Evolutionary conservation across 345 rosid species (phyloP), one percentile per base, ranked within the genome.

Genomic region (Lepidium aucheri): DNA sequence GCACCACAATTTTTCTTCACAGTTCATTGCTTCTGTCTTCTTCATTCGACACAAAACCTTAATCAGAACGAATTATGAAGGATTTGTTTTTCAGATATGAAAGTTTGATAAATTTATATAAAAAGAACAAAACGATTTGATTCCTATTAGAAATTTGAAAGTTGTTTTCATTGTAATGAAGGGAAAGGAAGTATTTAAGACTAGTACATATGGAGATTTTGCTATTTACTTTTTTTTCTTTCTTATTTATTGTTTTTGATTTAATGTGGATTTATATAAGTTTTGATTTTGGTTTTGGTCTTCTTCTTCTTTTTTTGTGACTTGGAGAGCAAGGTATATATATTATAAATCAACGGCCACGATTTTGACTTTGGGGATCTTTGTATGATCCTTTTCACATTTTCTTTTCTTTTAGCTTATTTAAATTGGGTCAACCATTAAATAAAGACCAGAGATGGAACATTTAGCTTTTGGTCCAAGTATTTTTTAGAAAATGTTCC

Each of bases 1-100:
- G 28, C 69, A 70, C 43, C 55, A 46, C 75, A 70, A 45, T 16
- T 35, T 62, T 44, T 70, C 61, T 53, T 53, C 69, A 9, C 18
- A 24, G 9, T 1, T 28, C 10, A 43, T 71, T 54, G 14, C 6
- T 7, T 45, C 32, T 38, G 28, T 9, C 58, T 53, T 63, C 63
- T 18, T 67, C 18, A 10, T 55, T 67, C 7, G n/a, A n/a, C n/a
- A n/a, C n/a, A n/a, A n/a, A n/a, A n/a, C n/a, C n/a, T n/a, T n/a
- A n/a, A n/a, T n/a, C n/a, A n/a, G n/a, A 9, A 36, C 20, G 36
- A 15, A 17, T 11, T 56, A 10, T 41, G 50, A 43, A 28, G 7
- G 7, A 28, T 28, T 28, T 28, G 7, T 28, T 28, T 28, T 6
- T 28, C 32, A 28, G n/a, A 10, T 49, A 11, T 49, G 33, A 30